A percentile compares a stretch with the other conserved stretches of the same genome.
phyloP scores from a whole-genome alignment of 768 basidiomycete species.

The Mycena polygramma region DNA sequence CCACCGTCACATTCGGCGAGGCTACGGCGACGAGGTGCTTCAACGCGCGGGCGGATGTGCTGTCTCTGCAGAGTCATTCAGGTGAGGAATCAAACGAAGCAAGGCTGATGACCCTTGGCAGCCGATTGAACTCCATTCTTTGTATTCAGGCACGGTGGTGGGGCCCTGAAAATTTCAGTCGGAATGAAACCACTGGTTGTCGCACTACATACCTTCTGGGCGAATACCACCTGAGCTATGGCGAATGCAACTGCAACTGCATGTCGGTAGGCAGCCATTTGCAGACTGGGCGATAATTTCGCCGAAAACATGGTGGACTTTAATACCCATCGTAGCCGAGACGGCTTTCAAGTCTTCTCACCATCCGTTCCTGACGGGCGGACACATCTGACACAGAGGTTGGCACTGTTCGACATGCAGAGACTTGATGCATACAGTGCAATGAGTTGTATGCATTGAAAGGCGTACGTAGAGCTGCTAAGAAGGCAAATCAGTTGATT shows the following conservation, averaged over 20 bases:
- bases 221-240: background rate
- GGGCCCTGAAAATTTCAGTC: no score
- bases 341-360: no score
- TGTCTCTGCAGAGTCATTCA: background rate
- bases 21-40: conserved; percentile 4
- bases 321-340: no score
- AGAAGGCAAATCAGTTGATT: no score
- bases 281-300: background rate
- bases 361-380: no score
- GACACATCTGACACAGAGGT: no score
- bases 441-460: no score
- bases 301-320: no score
- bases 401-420: no score
- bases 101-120: background rate
- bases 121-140: background rate
- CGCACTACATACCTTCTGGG: background rate
- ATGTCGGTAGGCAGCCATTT: background rate
- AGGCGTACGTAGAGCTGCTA: no score
- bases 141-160: background rate
- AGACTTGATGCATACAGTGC: no score
- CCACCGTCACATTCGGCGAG: background rate
- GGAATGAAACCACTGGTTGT: no score
- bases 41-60: background rate
- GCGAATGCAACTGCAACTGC: background rate
- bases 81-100: background rate